Evolutionary conservation across 164 flowering plant species (phyloP), one percentile per base, ranked within the genome.

Genomic region (Cinnamomum micranthum): DNA sequence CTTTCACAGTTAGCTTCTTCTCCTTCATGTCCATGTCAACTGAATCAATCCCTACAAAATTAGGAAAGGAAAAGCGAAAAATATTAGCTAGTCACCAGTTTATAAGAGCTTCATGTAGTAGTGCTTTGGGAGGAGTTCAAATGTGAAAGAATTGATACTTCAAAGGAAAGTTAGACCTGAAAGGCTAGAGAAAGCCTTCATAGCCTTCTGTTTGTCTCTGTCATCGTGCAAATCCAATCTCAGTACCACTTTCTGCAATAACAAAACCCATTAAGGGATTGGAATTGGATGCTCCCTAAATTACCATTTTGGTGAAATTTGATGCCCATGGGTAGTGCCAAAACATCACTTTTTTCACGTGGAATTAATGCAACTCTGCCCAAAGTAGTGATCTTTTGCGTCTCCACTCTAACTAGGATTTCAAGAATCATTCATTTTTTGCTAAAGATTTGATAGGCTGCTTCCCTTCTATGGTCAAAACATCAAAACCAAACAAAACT

Each of bases 11-110:
- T 35, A 94, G 33, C 65, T 86, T 92, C 87, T 79, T 81, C 35
- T 80, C 91, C 75, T 94, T 92, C 91, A 89, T 84, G 84, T 94
- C 97, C 82, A 94, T 83, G 25, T 92, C 62, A 27, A 94, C 85
- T 11, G 88, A 84, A 86, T 92, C 96, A 50, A 94, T 90, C 20
- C 98, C 98, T 94, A 52, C 60, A 19, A 55, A 55, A 55, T 55
- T 55, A 55, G 60, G 60, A 55, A 15, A 55, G 19, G 60, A 20
- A 55, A 12, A 55, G 3, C 13, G n/a, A 55, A 15, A 15, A 55
- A 28, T 35, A 31, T 31, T 31, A 33, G 5, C 2, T 2, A 4
- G 17, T 55, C 17, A 55, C 20, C 60, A 35, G 10, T 41, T 55
- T 55, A 14, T 0, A 55, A 55, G 60, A 12, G 0, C 60, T 4